Conservation (phyloP, 148 eudicot genomes). For the Vaccinium darrowii region DNA sequence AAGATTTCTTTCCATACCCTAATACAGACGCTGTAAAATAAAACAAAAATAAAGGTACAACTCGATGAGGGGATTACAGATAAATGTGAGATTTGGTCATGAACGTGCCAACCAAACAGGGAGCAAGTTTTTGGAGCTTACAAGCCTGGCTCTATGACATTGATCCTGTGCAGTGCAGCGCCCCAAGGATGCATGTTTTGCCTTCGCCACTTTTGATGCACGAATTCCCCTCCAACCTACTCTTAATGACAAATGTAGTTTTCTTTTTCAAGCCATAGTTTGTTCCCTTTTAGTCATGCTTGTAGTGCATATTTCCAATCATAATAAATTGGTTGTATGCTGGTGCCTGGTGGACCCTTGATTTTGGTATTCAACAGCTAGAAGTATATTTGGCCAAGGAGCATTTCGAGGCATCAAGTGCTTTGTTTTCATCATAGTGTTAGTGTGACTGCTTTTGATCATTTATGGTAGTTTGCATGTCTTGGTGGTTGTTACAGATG, state of each 20-base stretch:
- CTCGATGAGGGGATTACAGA: no score
- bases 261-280: background rate
- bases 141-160: background rate
- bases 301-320: background rate
- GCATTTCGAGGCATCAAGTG: background rate
- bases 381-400: background rate
- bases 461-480: background rate
- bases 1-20: no score
- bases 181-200: background rate
- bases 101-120: no score
- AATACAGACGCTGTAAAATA: no score
- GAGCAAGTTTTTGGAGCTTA: no score
- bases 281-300: background rate
- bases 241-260: background rate
- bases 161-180: background rate
- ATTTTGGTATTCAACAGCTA: background rate
- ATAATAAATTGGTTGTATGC: background rate
- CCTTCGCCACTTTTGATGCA: background rate
- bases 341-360: background rate
- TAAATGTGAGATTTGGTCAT: no score
- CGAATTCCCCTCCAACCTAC: background rate
- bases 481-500: background rate
- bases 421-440: background rate
- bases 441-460: background rate
- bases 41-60: no score